Evolutionary conservation across 1,284 basidiomycete genomes (phyloP).

Genomic region (Leccinum griseonigrum): DNA sequence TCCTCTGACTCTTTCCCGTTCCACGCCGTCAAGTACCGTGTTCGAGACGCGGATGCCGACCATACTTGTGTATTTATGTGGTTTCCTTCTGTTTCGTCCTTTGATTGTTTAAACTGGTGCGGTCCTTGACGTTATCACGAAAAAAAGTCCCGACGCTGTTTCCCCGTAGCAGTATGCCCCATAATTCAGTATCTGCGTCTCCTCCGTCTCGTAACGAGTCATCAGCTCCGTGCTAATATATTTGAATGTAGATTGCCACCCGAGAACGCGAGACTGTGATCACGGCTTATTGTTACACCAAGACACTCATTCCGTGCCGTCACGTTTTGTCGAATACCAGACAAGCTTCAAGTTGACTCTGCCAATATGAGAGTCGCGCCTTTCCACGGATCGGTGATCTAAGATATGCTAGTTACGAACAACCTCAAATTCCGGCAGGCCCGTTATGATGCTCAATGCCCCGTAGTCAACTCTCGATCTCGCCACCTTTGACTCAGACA

Average conservation of each 20-base stretch:
- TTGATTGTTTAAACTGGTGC: too few species aligned
- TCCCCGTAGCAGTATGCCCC: background rate
- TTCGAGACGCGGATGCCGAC: background rate
- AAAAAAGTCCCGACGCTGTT: background rate
- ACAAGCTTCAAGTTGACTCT: background rate
- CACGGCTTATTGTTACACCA: too few species aligned
- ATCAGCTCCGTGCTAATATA: background rate
- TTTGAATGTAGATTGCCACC: background rate
- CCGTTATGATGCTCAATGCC: background rate
- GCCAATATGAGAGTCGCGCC: too few species aligned
- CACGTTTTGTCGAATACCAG: background rate
- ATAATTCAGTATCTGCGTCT: background rate
- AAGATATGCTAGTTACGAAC: background rate
- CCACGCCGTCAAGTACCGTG: background rate
- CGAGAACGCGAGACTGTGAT: too few species aligned
- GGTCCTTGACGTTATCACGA: too few species aligned
- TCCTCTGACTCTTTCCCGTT: conserved; percentile 6
- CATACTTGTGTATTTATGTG: too few species aligned
- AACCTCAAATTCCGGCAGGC: background rate
- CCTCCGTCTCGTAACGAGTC: background rate
- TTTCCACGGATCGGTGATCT: too few species aligned
- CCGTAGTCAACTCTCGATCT: background rate
- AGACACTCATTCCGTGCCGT: background rate
- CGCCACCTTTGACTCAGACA: background rate
- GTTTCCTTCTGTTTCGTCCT: too few species aligned